Evolutionary conservation across 2,329 filamentous ascomycete species (phyloP).

Genomic region (Hypoxylon sp.): DNA sequence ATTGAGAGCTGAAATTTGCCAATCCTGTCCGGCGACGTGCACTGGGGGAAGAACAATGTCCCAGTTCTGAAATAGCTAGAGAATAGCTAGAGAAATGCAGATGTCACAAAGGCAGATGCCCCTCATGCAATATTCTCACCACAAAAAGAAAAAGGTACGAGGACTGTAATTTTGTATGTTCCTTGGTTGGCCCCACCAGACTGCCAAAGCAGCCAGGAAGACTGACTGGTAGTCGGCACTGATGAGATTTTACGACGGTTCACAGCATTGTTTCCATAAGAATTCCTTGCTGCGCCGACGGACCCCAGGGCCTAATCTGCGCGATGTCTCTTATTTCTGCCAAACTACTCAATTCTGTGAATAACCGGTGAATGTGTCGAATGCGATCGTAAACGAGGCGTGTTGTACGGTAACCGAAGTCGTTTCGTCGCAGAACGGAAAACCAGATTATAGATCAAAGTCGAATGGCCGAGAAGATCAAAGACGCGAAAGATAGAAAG

Average conservation of each 20-base stretch:
- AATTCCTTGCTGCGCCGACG: constrained; percentile 25
- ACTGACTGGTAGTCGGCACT: constrained; percentile 40
- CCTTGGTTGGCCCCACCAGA: constrained; percentile 43
- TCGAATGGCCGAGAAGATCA: background rate
- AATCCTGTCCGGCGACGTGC: constrained; percentile 21
- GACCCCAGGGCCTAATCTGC: constrained; percentile 25
- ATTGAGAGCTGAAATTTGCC: constrained; percentile 1
- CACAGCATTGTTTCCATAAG: constrained; percentile 35
- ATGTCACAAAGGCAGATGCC: constrained; percentile 49
- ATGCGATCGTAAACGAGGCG: constrained; percentile 12
- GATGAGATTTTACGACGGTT: constrained; percentile 36
- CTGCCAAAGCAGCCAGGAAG: constrained; percentile 43
- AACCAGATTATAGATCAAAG: constrained; percentile 10
- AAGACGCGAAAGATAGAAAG: constrained; percentile 14
- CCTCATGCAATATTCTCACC: constrained; percentile 50
- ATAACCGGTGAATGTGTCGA: constrained; percentile 4
- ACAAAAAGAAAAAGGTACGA: constrained; percentile 46
- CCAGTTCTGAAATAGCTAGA: constrained; percentile 21
- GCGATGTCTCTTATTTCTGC: constrained; percentile 21
- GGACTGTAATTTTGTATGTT: constrained; percentile 48
- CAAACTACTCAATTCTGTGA: constrained; percentile 17
- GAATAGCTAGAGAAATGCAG: constrained; percentile 30
- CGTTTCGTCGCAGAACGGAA: constrained; percentile 2
- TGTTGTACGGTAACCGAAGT: constrained; percentile 17
- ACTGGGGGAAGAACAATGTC: constrained; percentile 34